phyloP scores from a whole-genome alignment of 2,329 filamentous ascomycete genomes.

The Diaporthe sp. region DNA sequence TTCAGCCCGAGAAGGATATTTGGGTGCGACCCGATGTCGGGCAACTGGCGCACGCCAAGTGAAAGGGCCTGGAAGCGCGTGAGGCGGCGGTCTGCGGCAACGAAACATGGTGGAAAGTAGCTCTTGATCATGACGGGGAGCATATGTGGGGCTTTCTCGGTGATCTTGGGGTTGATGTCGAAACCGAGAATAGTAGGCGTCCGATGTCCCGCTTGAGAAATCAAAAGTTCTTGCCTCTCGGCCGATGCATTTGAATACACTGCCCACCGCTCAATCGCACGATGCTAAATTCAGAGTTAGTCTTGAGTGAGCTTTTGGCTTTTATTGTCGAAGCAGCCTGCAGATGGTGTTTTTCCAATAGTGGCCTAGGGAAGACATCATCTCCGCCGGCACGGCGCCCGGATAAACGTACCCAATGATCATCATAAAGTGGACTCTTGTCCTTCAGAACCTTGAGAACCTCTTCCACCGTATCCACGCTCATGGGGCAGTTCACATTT shows the following conservation, averaged over 20 bases:
- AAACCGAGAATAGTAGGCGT: conserved; percentile 23
- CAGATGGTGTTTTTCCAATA: background rate
- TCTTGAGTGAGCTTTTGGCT: background rate
- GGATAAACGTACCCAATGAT: conserved; percentile 16
- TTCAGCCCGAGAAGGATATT: conserved; percentile 23
- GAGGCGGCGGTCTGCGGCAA: conserved; percentile 5
- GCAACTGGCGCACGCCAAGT: conserved; percentile 22
- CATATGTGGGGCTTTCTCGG: conserved; percentile 9
- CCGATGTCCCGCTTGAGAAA: background rate
- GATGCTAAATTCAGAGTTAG: conserved; percentile 20
- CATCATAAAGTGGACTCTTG: conserved; percentile 27
- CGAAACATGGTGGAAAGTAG: conserved; percentile 32
- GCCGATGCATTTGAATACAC: conserved; percentile 14
- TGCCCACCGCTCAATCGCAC: conserved; percentile 11
- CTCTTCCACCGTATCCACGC: conserved; percentile 18
- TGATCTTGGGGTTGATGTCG: conserved; percentile 26
- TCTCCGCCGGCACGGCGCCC: background rate
- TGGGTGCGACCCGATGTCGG: conserved; percentile 25
- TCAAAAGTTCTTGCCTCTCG: conserved; percentile 5
- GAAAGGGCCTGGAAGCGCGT: conserved; percentile 29
- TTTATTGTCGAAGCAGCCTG: background rate
- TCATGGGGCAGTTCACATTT: conserved; percentile 19
- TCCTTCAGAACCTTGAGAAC: conserved; percentile 13
- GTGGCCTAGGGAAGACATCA: no score
- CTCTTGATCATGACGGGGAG: conserved; percentile 31